Evolutionary conservation across 495 filamentous ascomycete species (phyloP).

Genomic region (Talaromyces liani): DNA sequence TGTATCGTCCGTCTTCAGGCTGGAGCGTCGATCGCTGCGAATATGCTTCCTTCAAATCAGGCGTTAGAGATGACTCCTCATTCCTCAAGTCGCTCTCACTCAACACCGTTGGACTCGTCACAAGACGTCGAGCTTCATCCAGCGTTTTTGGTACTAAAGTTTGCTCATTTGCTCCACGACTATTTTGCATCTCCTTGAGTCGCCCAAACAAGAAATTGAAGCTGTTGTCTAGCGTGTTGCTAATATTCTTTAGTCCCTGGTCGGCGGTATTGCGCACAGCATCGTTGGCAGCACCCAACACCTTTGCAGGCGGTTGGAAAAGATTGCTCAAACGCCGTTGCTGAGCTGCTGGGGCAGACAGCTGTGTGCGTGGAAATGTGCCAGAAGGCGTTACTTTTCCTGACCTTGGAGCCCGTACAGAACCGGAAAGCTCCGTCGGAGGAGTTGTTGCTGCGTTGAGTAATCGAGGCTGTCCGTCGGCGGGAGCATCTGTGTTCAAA

Average conservation of each 20-base stretch:
- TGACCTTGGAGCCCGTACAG: slow-evolving; percentile 25
- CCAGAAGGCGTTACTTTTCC: slow-evolving; percentile 27
- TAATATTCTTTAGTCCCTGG: slow-evolving; percentile 81
- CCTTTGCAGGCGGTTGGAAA: slow-evolving; percentile 72
- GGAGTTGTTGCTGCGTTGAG: slow-evolving; percentile 44
- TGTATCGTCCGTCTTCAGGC: slow-evolving; percentile 52
- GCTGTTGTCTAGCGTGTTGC: slow-evolving; percentile 77
- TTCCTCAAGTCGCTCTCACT: slow-evolving; percentile 45
- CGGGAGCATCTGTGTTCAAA: slow-evolving; percentile 72
- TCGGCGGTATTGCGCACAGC: slow-evolving; percentile 81
- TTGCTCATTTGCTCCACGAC: slow-evolving; percentile 26
- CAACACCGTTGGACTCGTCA: slow-evolving; percentile 57
- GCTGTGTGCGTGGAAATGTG: slow-evolving; percentile 33
- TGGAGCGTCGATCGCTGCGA: slow-evolving; percentile 24
- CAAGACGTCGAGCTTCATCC: slow-evolving; percentile 83
- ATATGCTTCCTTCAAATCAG: slow-evolving; percentile 29
- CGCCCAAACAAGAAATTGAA: slow-evolving; percentile 92
- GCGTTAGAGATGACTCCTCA: slow-evolving; percentile 37
- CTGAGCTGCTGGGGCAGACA: slow-evolving; percentile 34
- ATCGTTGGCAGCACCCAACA: slow-evolving; percentile 75
- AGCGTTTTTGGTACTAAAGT: slow-evolving; percentile 73
- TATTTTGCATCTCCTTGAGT: slow-evolving; percentile 57
- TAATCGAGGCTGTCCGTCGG: slow-evolving; percentile 54
- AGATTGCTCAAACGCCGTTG: slow-evolving; percentile 70
- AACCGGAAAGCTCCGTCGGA: slow-evolving; percentile 26